Evolutionary conservation across 2,329 filamentous ascomycete species (phyloP), one percentile per base, ranked within the genome.

Genomic region (Curvularia eragrostidis): DNA sequence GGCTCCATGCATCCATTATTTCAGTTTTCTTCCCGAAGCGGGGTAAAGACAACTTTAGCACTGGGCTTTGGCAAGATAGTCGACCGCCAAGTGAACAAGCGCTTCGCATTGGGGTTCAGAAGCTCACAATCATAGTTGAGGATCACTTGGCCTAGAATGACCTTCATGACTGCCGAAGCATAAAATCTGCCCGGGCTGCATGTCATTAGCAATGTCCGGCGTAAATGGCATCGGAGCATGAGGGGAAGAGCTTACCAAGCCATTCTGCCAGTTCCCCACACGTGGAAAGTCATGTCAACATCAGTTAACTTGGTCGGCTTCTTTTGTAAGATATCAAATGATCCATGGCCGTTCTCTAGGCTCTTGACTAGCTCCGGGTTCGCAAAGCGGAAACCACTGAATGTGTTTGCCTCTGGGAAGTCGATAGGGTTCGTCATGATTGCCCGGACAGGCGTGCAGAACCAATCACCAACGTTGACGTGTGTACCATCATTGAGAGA

Each of bases 301-400:
- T 66, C 63, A 10, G 57, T 64, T 36, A 66, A 34, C 39, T 60
- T 60, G 0, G 59, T 58, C 0, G 61, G 59, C 39, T 52, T 56
- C 51, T 54, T 51, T 38, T 63, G 60, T 30, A 59, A 32, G 8
- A 56, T 43, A 6, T 48, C 44, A 26, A 53, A 48, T 21, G 53
- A 52, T 3, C 18, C 50, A n/a, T 54, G 28, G 4, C 18, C 12
- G 3, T 56, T 53, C 26, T 56, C 47, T 23, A 49, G 50, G 6
- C 36, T 48, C 23, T 53, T 50, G 2, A 62, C 48, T 0, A 62
- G 54, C 4, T 39, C 39, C 13, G 63, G 62, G 50, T 64, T 52
- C 1, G 59, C 60, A 39, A 63, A 63, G 13, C 65, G 62, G 58
- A 68, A 68, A 26, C 65, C 65, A 19, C 62, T 61, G 48, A 68